Evolutionary conservation across 306 rosid genomes (phyloP), one percentile per base, ranked within the genome.

Genomic region (Cicer bijugum): DNA sequence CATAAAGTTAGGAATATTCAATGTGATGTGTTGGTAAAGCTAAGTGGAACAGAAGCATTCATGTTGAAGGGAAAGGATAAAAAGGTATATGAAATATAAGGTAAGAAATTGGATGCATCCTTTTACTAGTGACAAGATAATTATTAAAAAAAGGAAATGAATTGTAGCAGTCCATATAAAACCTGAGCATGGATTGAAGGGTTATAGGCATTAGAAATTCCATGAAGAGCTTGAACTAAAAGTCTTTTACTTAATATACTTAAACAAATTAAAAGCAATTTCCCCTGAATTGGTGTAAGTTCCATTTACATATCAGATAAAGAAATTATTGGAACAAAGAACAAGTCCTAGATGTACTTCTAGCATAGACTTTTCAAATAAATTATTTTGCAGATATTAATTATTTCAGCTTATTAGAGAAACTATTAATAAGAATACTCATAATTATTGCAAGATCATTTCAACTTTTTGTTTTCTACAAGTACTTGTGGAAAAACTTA

Each of bases 11-110:
- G 53, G 70, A 65, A 65, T 65, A 19, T 64, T 64, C 16, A 40
- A 9, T 68, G 51, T 48, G 43, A 79, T 47, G 56, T 56, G 75
- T 15, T 28, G 42, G 75, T 23, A 67, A 66, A 80, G 75, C 64
- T 66, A 57, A 7, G 2, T 67, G 7, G 23, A 64, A 39, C 7
- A 72, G 28, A 40, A 56, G 37, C 38, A 72, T 45, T 44, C 23
- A 52, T 38, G 6, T 62, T 52, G 12, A 48, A 63, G 9, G 43
- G 45, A 59, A 28, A 66, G 74, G 46, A 14, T 37, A 66, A 67
- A 76, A 57, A 12, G 42, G 45, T 12, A 42, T 67, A 40, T 57
- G 14, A 11, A 23, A 28, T 23, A 3, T 58, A 58, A 46, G 61
- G 50, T 40, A 59, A 58, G 19, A 58, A 23, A 40, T 38, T 40